These are phyloP conservation scores for Talaromyces sp. DNA, from an alignment of 2,329 filamentous ascomycete species.

Conservation along the genomic window DNA sequence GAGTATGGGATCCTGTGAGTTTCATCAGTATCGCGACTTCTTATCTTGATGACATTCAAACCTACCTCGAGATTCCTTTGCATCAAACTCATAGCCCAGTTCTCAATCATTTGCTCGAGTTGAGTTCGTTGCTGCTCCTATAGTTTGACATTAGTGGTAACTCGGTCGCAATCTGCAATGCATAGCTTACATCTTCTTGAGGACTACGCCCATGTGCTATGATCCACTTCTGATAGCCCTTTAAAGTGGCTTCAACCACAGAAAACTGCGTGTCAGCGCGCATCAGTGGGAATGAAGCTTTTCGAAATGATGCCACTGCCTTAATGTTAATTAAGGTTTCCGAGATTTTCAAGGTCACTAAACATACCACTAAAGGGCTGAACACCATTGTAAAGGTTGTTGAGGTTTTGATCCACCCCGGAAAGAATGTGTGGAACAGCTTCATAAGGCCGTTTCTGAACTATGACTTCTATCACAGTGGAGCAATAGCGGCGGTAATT, in stretches of 20 bases:
- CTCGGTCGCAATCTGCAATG: not conserved
- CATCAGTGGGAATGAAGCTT: slow-evolving; percentile 47
- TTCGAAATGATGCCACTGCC: slow-evolving; percentile 35
- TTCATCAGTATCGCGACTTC: slow-evolving; percentile 16
- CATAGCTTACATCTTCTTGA: slow-evolving; percentile 42
- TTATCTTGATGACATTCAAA: not conserved
- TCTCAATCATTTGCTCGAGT: slow-evolving; percentile 37
- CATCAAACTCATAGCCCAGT: slow-evolving; percentile 39
- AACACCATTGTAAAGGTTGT: slow-evolving; percentile 67
- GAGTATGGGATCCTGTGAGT: slow-evolving; percentile 66
- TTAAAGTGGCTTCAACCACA: slow-evolving; percentile 80
- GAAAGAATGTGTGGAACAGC: slow-evolving; percentile 83
- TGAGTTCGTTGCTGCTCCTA: slow-evolving; percentile 36
- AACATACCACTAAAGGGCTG: slow-evolving; percentile 61
- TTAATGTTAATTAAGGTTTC: not conserved
- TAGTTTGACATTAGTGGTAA: not conserved
- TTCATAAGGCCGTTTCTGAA: slow-evolving; percentile 73
- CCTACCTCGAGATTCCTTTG: slow-evolving; percentile 37
- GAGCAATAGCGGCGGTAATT: slow-evolving; percentile 92
- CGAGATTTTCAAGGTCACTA: not conserved
- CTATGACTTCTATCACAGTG: slow-evolving; percentile 80
- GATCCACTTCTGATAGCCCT: slow-evolving; percentile 82
- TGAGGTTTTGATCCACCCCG: slow-evolving; percentile 67
- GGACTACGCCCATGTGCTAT: slow-evolving; percentile 48
- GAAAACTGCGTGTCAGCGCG: slow-evolving; percentile 84